Evolutionary conservation across 306 rosid genomes (phyloP), one percentile per base, ranked within the genome.

Genomic region (Chamaecrista fasciculata): DNA sequence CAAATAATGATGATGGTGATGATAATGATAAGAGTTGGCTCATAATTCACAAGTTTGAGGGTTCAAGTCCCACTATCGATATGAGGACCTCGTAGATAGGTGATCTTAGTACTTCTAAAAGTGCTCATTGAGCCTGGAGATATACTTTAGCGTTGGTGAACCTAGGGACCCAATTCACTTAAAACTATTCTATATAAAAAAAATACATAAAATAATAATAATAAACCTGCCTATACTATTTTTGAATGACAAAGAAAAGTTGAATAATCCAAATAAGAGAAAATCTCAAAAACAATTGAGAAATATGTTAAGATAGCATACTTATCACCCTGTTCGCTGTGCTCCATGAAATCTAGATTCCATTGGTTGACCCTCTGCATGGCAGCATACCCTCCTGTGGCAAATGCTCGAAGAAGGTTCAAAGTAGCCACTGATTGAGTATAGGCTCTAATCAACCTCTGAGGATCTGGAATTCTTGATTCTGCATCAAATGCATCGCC

Each of bases 301-400:
- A 34, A 18, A 59, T 25, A 59, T 10, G 26, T 33, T 33, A 37
- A 29, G 64, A 34, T 10, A 59, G 34, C 28, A 19, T 16, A 34
- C 65, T 9, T 59, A 59, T 59, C 65, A 16, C 65, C 65, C 65
- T 59, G 65, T 28, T 59, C 65, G 5, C 65, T 59, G 28, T 4
- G 65, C 44, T 33, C 65, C 65, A 59, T 59, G 65, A 59, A 59
- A 59, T 59, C 65, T 3, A 59, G 46, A 59, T 59, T 59, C 65
- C 65, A 59, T 37, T 59, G 28, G 20, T 59, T 59, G 44, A 59
- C 65, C 65, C 65, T 59, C 34, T 59, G 65, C 65, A 59, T 59
- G 44, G 65, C 65, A 59, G 65, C 65, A 59, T 59, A 59, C 16
- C 65, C 65, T 59, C 65, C 65, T 0, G 65, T 59, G n/a, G 65